Conservation (phyloP, 148 eudicot species). For the Vaccinium darrowii region DNA sequence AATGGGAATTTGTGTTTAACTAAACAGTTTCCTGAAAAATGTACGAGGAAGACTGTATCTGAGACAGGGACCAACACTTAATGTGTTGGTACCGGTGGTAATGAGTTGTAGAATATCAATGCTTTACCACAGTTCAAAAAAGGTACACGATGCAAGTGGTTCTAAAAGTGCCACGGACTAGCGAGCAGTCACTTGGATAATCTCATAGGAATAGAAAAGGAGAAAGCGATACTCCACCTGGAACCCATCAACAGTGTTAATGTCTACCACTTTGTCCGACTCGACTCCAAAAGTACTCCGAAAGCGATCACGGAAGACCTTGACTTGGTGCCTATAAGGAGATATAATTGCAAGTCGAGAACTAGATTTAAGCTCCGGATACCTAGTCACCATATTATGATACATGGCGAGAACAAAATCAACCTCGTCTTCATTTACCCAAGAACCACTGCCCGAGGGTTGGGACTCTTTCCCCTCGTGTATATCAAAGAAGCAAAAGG, state of each 20-base stretch:
- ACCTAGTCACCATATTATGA: slow-evolving; percentile 60
- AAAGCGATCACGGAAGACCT: slow-evolving; percentile 65
- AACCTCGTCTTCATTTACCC: slow-evolving; percentile 81
- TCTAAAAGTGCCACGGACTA: neutral
- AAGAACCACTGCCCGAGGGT: slow-evolving; percentile 72
- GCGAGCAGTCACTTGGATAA: neutral
- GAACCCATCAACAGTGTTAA: slow-evolving; percentile 95
- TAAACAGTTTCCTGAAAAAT: neutral
- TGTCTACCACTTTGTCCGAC: slow-evolving; percentile 83
- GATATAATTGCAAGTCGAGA: slow-evolving; percentile 84
- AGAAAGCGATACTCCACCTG: slow-evolving; percentile 50
- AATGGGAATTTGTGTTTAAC: neutral
- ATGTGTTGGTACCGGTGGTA: neutral
- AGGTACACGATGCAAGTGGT: neutral
- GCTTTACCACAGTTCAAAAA: neutral
- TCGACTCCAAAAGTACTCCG: slow-evolving; percentile 66
- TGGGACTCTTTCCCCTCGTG: slow-evolving; percentile 76
- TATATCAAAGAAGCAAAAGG: slow-evolving; percentile 93
- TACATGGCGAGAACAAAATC: slow-evolving; percentile 83
- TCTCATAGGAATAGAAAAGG: neutral
- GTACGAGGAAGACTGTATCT: neutral
- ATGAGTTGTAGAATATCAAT: neutral
- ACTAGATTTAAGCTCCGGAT: slow-evolving; percentile 85
- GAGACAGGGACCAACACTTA: neutral
- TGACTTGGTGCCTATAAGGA: slow-evolving; percentile 84